Evolutionary conservation across 495 filamentous ascomycete genomes (phyloP).

Genomic region (Xylaria grammica): DNA sequence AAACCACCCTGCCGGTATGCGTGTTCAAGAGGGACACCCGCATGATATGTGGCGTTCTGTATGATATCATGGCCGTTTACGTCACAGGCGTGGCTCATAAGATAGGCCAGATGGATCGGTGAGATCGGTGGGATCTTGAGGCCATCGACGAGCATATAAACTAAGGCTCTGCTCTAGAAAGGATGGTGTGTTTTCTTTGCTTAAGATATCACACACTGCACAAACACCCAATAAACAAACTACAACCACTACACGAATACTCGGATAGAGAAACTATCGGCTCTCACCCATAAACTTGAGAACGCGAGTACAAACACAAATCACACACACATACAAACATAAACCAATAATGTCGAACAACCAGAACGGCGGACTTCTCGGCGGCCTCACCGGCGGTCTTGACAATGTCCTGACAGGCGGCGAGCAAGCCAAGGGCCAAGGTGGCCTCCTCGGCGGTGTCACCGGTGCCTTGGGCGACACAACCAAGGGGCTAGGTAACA

Average conservation of each 20-base stretch:
- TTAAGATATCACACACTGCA: not conserved
- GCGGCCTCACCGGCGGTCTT: conserved; percentile 42
- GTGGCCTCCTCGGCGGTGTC: conserved; percentile 46
- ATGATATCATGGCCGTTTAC: conserved; percentile 28
- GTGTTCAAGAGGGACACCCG: not conserved
- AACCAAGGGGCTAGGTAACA: conserved; percentile 43
- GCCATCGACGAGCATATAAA: conserved; percentile 25
- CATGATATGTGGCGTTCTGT: conserved; percentile 24
- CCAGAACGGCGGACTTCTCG: conserved; percentile 44
- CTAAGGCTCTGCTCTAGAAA: not conserved
- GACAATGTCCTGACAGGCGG: conserved; percentile 50
- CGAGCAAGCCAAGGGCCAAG: conserved; percentile 47
- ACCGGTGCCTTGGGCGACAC: conserved; percentile 36
- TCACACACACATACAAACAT: conserved; percentile 1
- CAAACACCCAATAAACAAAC: not conserved
- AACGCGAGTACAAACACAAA: not conserved
- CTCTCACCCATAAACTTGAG: not conserved
- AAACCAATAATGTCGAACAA: conserved; percentile 39
- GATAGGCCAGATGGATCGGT: conserved; percentile 6
- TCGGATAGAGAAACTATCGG: not conserved
- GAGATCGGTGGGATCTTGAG: conserved; percentile 2
- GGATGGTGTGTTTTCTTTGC: not conserved
- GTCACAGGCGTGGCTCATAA: conserved; percentile 30
- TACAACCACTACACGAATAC: not conserved
- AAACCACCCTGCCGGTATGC: not conserved